Base-by-base conservation (phyloP, 2,329 filamentous ascomycete species). In the Atkinsonella hypoxylon region DNA sequence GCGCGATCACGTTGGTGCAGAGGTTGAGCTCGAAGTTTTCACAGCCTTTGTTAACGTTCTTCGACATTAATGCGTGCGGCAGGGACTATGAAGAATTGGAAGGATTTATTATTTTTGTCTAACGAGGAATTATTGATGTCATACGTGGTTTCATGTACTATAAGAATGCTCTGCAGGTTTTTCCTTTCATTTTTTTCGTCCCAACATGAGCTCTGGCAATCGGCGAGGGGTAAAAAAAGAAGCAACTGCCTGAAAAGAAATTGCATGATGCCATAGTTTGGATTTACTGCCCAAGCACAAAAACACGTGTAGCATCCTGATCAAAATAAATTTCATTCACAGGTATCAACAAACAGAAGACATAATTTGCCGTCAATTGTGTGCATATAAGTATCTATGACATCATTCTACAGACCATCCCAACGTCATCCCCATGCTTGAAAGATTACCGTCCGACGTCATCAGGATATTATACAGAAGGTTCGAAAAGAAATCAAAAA, bases 11-110 rank as follows among this genome's bases (percentile, higher is more conserved):
- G 75, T 75, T 26, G 82, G 78, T 0, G 72, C 81, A 10, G 79
- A 83, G 54, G 77, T 84, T 36, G 88, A 93, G 62, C 71, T 90
- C 55, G 89, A 96, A 70, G 85, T 84, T 58, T 76, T 89, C 51
- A 88, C 81, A 1, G 73, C 93, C 30, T 86, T 86, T 67, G 77
- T 85, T 54, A 85, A 93, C 65, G 67, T 94, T 58, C 67, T 81
- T 64, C 77, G 69, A 36, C 39, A 18, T 18, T 53, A 39, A n/a
- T 13, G 10, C 20, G 26, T 36, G 44, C 18, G 20, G 22, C 17
- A 7, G 44, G 9, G 10, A 10, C 8, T 1, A n/a, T 6, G 44
- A 9, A 2, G n/a, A 18, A 34, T 34, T 13, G 8, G n/a, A 20
- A n/a, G 12, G n/a, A 13, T 18, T 17, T 32, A 11, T 45, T 13